Base-by-base conservation (phyloP, 805 yeast genomes). In the Candida nanaspora region DNA sequence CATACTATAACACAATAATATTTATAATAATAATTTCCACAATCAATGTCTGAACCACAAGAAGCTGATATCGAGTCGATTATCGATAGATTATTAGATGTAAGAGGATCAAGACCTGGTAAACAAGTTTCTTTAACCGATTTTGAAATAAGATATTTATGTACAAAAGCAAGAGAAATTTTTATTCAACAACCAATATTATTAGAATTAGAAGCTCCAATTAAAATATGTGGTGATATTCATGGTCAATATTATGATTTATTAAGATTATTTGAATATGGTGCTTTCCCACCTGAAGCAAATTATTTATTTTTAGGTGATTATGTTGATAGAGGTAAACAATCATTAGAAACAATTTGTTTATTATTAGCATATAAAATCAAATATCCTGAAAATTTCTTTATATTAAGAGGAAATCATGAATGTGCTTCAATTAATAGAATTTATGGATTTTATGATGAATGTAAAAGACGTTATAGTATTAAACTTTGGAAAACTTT, bases 251-350 rank as follows among this genome's bases (percentile, higher is more conserved):
- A 93, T 67, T 91, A 91, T 61, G 98, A 91, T 66, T 77, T 91
- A 55, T 75, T 91, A 62, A 83, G 98, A 66, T 76, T 91, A 55
- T 91, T 91, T 57, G 98, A 93, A 70, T 91, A 91, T 60, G 98
- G 98, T 55, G 98, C 98, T 2, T 91, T 93, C 74, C 98, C 98
- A 2, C 98, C 98, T 11, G 98, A 93, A 64, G 95, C 98, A 16
- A 91, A 91, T 70, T 91, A 91, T 69, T 71, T 91, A 55, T 91
- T 91, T 61, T 68, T 91, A 45, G 98, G 98, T 51, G 98, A 91
- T 72, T 91, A 91, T 61, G 98, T 91, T 51, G 98, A 91, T 71
- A 83, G 98, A 74, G 98, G 98, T 59, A 88, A 89, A 62, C 98
- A 93, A 71, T 86, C 96, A 25, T 70, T 93, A 54, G 98, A 91